These are phyloP conservation scores for Pseudozyma sp. DNA, from an alignment of 1,284 basidiomycete species.

Conservation along the genomic window DNA sequence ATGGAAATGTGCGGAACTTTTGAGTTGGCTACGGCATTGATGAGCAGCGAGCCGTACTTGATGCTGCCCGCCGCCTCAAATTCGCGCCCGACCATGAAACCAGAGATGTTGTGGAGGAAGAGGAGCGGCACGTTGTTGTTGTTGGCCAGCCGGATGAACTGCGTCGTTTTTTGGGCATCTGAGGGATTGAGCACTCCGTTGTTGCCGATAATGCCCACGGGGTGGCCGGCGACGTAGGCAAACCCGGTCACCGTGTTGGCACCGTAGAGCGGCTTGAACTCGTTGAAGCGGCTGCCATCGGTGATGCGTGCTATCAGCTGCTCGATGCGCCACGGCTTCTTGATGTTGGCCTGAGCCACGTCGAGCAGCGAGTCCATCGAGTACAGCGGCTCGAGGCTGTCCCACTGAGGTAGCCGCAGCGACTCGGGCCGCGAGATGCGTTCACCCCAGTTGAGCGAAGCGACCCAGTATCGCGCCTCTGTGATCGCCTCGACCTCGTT, in stretches of 20 bases:
- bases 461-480: constrained; percentile 7
- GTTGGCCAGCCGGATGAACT: constrained; percentile 5
- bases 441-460: constrained; percentile 2
- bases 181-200: constrained; percentile 5
- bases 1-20: constrained; percentile 4
- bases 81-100: constrained; percentile 7
- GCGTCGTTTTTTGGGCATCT: constrained; percentile 6
- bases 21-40: constrained; percentile 6
- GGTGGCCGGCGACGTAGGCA: constrained; percentile 2
- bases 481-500: constrained; percentile 7
- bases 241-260: constrained; percentile 7
- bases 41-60: constrained; percentile 8
- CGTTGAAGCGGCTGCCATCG: constrained; percentile 12
- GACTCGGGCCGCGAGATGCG: constrained; percentile 3
- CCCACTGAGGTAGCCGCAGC: constrained; percentile 1
- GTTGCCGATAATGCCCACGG: constrained; percentile 4
- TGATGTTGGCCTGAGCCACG: constrained; percentile 8
- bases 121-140: constrained; percentile 6
- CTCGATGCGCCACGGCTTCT: constrained; percentile 9
- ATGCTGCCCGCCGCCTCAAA: constrained; percentile 7
- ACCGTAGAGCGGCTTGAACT: constrained; percentile 4
- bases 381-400: constrained; percentile 6
- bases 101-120: constrained; percentile 8
- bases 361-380: constrained; percentile 8
- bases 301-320: constrained; percentile 7